Conservation (phyloP, 192 early-diverging fungal species). For the Coemansia sp. region DNA sequence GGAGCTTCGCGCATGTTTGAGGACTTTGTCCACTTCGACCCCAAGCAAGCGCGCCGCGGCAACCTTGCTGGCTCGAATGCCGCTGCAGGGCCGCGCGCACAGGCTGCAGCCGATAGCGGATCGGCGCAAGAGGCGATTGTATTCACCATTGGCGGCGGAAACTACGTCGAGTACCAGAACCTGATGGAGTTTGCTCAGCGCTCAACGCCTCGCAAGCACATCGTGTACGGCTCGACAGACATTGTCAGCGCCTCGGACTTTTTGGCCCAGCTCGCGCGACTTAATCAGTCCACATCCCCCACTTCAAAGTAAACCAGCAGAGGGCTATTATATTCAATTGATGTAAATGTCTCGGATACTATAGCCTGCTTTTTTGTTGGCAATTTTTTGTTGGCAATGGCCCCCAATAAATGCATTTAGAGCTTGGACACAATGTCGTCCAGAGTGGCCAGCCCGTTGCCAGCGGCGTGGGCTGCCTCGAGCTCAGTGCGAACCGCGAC, state of each 20-base stretch:
- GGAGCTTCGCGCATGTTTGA: constrained; percentile 57
- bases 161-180: constrained; percentile 98
- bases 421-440: constrained; percentile 52
- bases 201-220: constrained; percentile 68
- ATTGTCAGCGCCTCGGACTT: constrained; percentile 81
- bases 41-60: constrained; percentile 68
- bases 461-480: constrained; percentile 67
- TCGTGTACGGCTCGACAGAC: constrained; percentile 95
- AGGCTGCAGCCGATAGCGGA: constrained; percentile 29
- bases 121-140: constrained; percentile 91
- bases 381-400: background rate
- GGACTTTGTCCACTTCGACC: constrained; percentile 91
- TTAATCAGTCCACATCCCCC: constrained; percentile 48
- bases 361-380: no score
- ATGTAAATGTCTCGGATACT: no score
- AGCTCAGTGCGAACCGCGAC: constrained; percentile 62
- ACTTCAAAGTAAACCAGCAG: no score
- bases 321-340: no score
- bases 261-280: constrained; percentile 72
- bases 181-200: constrained; percentile 86
- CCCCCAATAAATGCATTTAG: constrained; percentile 1
- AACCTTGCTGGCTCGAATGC: constrained; percentile 54
- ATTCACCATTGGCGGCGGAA: constrained; percentile 97
- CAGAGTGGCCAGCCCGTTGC: constrained; percentile 64
- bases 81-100: constrained; percentile 14